Percentiles rank a stretch among this genome's conserved stretches.
These are phyloP conservation scores for Pyrenophora teres DNA, from an alignment of 2,329 filamentous ascomycete species.

Conservation along the genomic window DNA sequence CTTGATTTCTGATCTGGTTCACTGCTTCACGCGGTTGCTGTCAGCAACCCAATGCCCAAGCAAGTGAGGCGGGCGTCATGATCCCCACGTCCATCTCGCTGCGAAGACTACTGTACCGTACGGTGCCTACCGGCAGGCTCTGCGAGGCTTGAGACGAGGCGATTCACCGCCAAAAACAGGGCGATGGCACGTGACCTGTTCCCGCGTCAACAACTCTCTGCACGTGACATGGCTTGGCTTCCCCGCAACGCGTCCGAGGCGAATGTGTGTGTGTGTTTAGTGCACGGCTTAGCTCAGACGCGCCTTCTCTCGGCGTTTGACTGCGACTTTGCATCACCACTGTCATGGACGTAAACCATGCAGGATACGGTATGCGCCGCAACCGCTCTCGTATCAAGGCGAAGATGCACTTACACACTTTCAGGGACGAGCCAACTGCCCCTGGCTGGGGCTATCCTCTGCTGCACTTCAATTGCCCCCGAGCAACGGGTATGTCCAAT, in stretches of 20 bases:
- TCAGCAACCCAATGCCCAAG: no score
- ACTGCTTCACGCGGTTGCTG: no score
- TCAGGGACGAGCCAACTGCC: conserved; percentile 44
- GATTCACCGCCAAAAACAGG: no score
- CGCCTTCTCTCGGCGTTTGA: conserved; percentile 15
- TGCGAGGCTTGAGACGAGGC: no score
- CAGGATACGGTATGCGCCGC: conserved; percentile 33
- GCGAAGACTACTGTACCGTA: neutral
- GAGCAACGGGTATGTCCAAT: conserved; percentile 69
- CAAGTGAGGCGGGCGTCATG: conserved; percentile 8
- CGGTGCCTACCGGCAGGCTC: no score
- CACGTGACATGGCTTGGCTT: conserved; percentile 9
- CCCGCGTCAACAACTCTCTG: neutral
- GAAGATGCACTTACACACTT: conserved; percentile 13
- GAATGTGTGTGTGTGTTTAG: neutral
- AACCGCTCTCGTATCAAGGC: neutral
- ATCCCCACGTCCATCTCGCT: neutral
- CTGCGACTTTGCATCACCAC: conserved; percentile 21
- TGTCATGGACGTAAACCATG: conserved; percentile 32
- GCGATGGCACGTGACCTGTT: neutral
- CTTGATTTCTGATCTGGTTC: neutral
- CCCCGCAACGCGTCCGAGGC: conserved; percentile 25
- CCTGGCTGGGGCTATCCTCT: conserved; percentile 70
- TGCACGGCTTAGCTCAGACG: conserved; percentile 16
- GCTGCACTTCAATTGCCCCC: conserved; percentile 82